Evolutionary conservation across 2,329 filamentous ascomycete genomes (phyloP), one percentile per base, ranked within the genome.

Genomic region (Pseudogymnoascus sp.): DNA sequence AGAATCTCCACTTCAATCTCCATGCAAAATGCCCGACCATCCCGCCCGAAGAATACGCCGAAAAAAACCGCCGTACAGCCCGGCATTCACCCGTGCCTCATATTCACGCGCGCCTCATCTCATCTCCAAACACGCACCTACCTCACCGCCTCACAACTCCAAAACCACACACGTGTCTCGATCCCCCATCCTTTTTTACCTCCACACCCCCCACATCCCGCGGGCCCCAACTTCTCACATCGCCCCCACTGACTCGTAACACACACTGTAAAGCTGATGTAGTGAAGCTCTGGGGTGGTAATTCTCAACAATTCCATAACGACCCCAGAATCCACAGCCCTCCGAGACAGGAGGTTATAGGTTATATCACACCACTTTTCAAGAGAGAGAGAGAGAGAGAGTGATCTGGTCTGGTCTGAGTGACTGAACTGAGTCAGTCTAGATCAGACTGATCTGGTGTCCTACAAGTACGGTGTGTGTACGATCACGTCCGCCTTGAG

Each of bases 241-340:
- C 6, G 11, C 8, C 45, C 45, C 23, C 43, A 6, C 21, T 54
- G 45, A 54, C 45, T 54, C 45, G 45, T 16, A 28, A 28, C 23
- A 54, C 45, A 54, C 45, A 54, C 14, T 6, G 45, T 23, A 28
- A 28, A 16, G 4, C 31, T 6, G 3, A n/a, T 7, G 3, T 14
- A 3, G 14, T 1, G 16, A 4, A 31, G 23, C 14, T 54, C 14
- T 16, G 7, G 23, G 25, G 45, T 51, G 45, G 23, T 3, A 51
- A 51, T 51, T 48, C 23, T 54, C 45, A 31, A 54, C 45, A 54
- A 54, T 54, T 54, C 45, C 45, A 54, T 54, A n/a, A 16, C 13
- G 23, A 54, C 45, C 45, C 45, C 45, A 7, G 13, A 54, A 28
- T 54, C 45, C 23, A 54, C 13, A 25, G 10, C 0, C 45, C 23